A percentile compares a stretch with the other conserved stretches of the same genome.
Conservation (phyloP, 129 eudicot species). For the Rutidosis leptorrhynchoides region DNA sequence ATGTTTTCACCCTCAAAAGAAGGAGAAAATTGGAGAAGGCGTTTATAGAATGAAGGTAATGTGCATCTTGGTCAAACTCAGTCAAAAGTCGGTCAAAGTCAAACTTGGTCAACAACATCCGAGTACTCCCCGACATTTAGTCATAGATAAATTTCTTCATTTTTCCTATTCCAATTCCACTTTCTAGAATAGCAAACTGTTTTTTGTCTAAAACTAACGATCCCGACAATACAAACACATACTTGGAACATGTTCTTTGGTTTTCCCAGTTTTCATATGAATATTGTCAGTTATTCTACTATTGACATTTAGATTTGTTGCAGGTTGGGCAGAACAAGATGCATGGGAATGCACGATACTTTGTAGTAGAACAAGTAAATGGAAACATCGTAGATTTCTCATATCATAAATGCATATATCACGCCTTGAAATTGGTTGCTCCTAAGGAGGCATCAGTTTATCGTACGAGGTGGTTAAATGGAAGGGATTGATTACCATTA, state of each 20-base stretch:
- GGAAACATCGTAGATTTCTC: slow-evolving; percentile 80
- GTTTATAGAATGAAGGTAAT: slow-evolving; percentile 61
- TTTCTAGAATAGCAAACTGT: too few relatives aligned
- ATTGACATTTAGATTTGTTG: neutral
- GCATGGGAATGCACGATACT: slow-evolving; percentile 58
- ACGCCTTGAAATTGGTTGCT: slow-evolving; percentile 49
- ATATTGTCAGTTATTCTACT: neutral
- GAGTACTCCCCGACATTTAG: too few relatives aligned
- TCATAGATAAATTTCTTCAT: too few relatives aligned
- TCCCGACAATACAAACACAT: too few relatives aligned
- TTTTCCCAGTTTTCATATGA: too few relatives aligned
- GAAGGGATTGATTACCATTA: slow-evolving; percentile 19
- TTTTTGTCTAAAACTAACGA: too few relatives aligned
- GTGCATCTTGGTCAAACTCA: too few relatives aligned
- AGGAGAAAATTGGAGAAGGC: slow-evolving; percentile 76
- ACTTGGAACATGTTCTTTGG: too few relatives aligned
- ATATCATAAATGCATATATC: slow-evolving; percentile 66
- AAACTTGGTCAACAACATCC: too few relatives aligned
- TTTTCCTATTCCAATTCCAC: too few relatives aligned
- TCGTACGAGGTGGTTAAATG: slow-evolving; percentile 41
- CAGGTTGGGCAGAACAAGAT: slow-evolving; percentile 63
- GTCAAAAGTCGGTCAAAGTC: too few relatives aligned
- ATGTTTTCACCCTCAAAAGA: slow-evolving; percentile 68
- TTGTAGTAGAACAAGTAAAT: slow-evolving; percentile 56
- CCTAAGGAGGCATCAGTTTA: slow-evolving; percentile 42